A percentile compares a stretch with the other conserved stretches of the same genome.
phyloP scores from a whole-genome alignment of 768 basidiomycete genomes.

The Naganishia onofrii region DNA sequence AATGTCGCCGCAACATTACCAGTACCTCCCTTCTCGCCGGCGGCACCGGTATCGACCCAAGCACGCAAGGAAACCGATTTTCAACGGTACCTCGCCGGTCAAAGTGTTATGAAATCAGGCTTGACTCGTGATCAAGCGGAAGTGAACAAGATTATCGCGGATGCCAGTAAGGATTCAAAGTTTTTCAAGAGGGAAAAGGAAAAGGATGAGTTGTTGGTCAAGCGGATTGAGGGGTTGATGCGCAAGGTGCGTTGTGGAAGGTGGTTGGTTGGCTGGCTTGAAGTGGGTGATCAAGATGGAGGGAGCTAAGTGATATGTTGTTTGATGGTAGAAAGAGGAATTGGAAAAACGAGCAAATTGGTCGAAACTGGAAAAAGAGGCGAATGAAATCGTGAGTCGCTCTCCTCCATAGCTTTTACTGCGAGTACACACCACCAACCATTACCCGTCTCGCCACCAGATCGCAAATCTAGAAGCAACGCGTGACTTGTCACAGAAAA shows the following conservation, averaged over 20 bases:
- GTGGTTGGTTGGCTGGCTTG: too few species aligned
- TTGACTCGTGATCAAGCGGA: slow-evolving; percentile 47
- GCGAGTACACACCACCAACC: neutral
- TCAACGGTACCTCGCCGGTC: slow-evolving; percentile 66
- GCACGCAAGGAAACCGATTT: slow-evolving; percentile 55
- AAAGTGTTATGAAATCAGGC: slow-evolving; percentile 77
- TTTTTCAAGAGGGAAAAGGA: slow-evolving; percentile 78
- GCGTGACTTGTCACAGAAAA: slow-evolving; percentile 74
- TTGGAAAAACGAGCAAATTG: slow-evolving; percentile 37
- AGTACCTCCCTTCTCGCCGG: slow-evolving; percentile 53
- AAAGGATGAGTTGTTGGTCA: slow-evolving; percentile 80
- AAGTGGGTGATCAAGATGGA: slow-evolving; percentile 55
- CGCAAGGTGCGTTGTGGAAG: slow-evolving; percentile 54
- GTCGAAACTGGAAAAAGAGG: slow-evolving; percentile 65
- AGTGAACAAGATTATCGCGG: neutral
- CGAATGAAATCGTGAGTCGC: slow-evolving; percentile 67
- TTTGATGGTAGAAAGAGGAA: slow-evolving; percentile 54
- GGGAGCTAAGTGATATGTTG: slow-evolving; percentile 54
- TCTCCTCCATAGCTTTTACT: neutral
- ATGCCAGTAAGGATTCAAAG: slow-evolving; percentile 69
- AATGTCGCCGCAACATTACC: too few species aligned
- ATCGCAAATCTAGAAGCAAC: slow-evolving; percentile 68
- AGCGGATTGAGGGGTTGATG: slow-evolving; percentile 69
- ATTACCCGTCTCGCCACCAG: slow-evolving; percentile 31
- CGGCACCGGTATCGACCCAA: slow-evolving; percentile 50